Evolutionary conservation across 179 eudicot species (phyloP).

Genomic region (Silene vulgaris): DNA sequence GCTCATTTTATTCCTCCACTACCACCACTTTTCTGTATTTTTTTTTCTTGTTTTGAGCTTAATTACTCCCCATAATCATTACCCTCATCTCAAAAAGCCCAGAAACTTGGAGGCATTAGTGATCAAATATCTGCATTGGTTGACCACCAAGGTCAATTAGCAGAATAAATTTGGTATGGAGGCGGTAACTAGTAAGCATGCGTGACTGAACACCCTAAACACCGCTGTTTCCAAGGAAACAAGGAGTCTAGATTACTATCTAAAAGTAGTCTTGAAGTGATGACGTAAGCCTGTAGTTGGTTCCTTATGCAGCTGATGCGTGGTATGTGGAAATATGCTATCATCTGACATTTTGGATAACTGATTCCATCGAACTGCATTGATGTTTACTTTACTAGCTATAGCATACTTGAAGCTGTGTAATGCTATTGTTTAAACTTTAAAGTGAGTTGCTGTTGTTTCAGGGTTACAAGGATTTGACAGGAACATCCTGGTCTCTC

Average conservation of each 20-base stretch:
- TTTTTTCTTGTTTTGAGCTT: too few relatives aligned
- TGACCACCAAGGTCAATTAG: too few relatives aligned
- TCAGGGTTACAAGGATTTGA: conserved; percentile 77
- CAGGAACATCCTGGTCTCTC: conserved; percentile 60
- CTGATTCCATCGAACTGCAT: neutral
- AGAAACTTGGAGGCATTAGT: too few relatives aligned
- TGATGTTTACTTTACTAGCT: neutral
- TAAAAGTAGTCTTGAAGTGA: neutral
- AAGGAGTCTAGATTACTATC: neutral
- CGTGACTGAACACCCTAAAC: neutral
- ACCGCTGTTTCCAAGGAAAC: neutral
- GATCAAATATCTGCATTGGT: too few relatives aligned
- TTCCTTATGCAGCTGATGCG: neutral
- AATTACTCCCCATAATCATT: too few relatives aligned
- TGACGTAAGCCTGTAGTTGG: neutral
- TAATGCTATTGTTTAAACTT: conserved; percentile 8
- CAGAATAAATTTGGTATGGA: too few relatives aligned
- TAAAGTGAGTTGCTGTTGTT: conserved; percentile 19
- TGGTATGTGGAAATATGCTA: neutral
- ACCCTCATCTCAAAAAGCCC: too few relatives aligned
- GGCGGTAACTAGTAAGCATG: neutral
- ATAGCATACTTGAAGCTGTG: neutral
- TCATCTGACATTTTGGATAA: neutral
- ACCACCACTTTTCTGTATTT: too few relatives aligned
- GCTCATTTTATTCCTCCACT: too few relatives aligned